Percentiles rank a stretch among this genome's conserved stretches.
Conservation (phyloP, 177 flowering plant species). For the Vitis hybrid region DNA sequence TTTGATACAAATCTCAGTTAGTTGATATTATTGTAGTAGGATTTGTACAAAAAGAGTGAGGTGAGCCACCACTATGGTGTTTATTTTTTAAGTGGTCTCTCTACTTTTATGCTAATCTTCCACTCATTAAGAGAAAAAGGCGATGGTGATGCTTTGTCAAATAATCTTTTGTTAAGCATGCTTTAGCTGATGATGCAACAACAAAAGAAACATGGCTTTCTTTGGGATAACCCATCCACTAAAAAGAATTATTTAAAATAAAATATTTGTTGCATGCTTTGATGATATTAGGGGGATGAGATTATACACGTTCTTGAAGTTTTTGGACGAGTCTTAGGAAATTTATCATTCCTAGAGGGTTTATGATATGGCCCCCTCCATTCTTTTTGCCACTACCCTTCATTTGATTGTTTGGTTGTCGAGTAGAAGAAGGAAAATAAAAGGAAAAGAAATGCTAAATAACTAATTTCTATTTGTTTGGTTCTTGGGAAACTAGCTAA, state of each 20-base stretch:
- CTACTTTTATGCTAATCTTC: slow-evolving; percentile 13
- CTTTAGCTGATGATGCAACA: background rate
- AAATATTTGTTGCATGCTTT: background rate
- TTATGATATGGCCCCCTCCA: too few relatives aligned
- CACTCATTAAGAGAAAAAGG: slow-evolving; percentile 7
- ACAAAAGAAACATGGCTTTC: slow-evolving; percentile 5
- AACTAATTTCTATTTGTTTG: too few relatives aligned
- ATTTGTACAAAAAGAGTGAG: slow-evolving; percentile 16
- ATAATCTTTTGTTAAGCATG: background rate
- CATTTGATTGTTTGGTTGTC: too few relatives aligned
- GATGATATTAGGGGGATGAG: too few relatives aligned
- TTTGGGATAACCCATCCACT: background rate
- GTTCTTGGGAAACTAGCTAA: too few relatives aligned
- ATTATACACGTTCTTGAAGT: too few relatives aligned
- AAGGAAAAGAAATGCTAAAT: too few relatives aligned
- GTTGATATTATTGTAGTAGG: slow-evolving; percentile 2
- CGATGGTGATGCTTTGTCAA: background rate
- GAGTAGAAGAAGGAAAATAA: too few relatives aligned
- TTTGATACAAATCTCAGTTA: too few relatives aligned
- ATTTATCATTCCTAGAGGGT: too few relatives aligned
- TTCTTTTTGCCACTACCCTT: too few relatives aligned
- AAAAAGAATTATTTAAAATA: background rate
- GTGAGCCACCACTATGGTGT: slow-evolving; percentile 6
- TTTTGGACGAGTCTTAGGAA: too few relatives aligned
- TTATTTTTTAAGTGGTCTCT: background rate